Base-by-base conservation (phyloP, 1,284 basidiomycete genomes). In the Fistulinella cinereoalba region DNA sequence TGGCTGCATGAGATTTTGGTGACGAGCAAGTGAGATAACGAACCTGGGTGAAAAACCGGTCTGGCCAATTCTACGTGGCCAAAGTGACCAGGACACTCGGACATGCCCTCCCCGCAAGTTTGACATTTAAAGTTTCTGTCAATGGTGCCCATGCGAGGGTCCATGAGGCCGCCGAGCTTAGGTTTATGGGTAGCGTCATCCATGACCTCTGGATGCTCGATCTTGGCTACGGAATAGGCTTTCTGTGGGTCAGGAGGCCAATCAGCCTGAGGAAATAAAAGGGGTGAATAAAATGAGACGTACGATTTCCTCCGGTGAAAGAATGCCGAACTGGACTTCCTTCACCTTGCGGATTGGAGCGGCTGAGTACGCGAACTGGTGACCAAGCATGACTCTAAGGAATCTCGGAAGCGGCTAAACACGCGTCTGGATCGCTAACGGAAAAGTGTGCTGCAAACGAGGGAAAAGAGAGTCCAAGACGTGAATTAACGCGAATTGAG, bases 101-200 rank as follows among this genome's bases (percentile, higher is more conserved):
- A 86, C 92, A 96, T 97, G 41, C 95, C 96, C 79, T 97, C 94
- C 62, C 94, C 94, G 71, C 97, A 99, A 22, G 97, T 99, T 74
- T 98, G 94, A 68, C 97, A 99, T 76, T 99, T 99, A 77, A 97
- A 98, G 71, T 98, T 98, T 56, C 97, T 83, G 75, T 99, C 96
- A 68, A 98, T 98, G 39, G 92, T 99, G 40, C 97, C 97, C 85
- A 99, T 92, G 50, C 93, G 85, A 44, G 95, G 93, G 73, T 99
- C 97, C 83, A 97, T 97, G 59, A 99, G 77, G 52, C 97, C 97
- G 50, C 91, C 94, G 48, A 83, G 77, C 74, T 94, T 96, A 43
- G 87, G 90, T 67, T 85, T 90, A 65, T 84, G 88, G 2, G 85
- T 90, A 27, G 83, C 74, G 69, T 99, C 97, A 66, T 99, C 97